Evolutionary conservation across 108 stramenopile genomes (phyloP), one percentile per base, ranked within the genome.

Genomic region (Cyclotella cryptica): DNA sequence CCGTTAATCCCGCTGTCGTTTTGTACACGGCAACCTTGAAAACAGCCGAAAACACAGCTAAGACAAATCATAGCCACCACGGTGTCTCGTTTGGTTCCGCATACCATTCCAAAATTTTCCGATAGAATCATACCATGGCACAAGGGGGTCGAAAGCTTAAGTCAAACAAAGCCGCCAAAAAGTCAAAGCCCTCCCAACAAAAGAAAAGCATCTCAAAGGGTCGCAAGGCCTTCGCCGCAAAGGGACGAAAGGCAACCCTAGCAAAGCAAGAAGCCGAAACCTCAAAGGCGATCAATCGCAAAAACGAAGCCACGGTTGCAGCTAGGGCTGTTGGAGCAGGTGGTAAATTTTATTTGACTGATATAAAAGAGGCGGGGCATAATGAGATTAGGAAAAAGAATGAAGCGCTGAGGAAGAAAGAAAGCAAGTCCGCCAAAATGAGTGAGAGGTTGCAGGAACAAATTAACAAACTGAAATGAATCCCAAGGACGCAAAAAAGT

Each of bases 271-370:
- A 90, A 69, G 45, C 65, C 5, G 81, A 69, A 42, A 88, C 90
- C 26, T 81, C 90, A 41, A 93, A 93, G 77, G 86, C 85, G 26
- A 93, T 96, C 70, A 93, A 92, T 70, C 66, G 75, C 9, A 92
- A 89, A 68, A 96, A 91, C 70, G 93, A 96, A 81, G 49, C 88
- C 40, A 44, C 85, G 19, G 88, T 92, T 70, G 90, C 92, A 17
- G 89, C 93, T 39, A 86, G 90, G 45, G 95, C 95, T 11, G 70
- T 90, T 15, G 81, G 80, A 44, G 64, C 83, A 7, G 92, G 91
- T 6, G 67, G 76, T 19, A 85, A 64, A 43, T 96, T 96, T 59
- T 91, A 84, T 73, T 71, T 93, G 6, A 85, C 69, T 41, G 94
- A 96, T 75, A 77, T 96, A 58, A 77, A 87, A 44, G 75, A 85